Conservation (phyloP, 352 stramenopile species). For the Peronospora belbahrii region DNA sequence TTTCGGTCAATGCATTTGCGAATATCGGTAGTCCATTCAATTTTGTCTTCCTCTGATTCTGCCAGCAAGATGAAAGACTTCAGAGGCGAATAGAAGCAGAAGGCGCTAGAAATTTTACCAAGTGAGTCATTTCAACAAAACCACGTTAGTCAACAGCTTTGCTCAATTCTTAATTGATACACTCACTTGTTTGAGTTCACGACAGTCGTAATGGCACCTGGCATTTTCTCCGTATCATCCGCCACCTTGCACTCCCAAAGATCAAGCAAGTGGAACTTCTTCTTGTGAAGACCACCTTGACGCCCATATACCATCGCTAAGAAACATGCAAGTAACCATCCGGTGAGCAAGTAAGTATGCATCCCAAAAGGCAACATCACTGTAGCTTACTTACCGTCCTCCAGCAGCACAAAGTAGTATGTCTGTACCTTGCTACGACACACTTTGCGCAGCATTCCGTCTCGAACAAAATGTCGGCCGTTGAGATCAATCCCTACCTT, state of each 20-base stretch:
- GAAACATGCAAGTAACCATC: background rate
- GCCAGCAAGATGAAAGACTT: slow-evolving; percentile 84
- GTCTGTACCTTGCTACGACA: slow-evolving; percentile 75
- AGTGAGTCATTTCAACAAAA: slow-evolving; percentile 5
- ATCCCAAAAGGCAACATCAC: background rate
- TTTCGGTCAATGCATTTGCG: slow-evolving; percentile 58
- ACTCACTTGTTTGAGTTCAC: slow-evolving; percentile 63
- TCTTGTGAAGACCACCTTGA: slow-evolving; percentile 57
- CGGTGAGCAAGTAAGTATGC: background rate
- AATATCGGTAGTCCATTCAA: slow-evolving; percentile 51
- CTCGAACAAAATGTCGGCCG: slow-evolving; percentile 58
- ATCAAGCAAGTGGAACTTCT: slow-evolving; percentile 77
- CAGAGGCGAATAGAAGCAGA: slow-evolving; percentile 79
- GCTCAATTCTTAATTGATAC: slow-evolving; percentile 1
- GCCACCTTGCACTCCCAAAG: slow-evolving; percentile 73
- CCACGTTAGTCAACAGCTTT: slow-evolving; percentile 1
- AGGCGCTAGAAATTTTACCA: slow-evolving; percentile 37
- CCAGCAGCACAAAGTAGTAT: slow-evolving; percentile 81
- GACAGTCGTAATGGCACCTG: slow-evolving; percentile 55
- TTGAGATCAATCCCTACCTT: slow-evolving; percentile 65
- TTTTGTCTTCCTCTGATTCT: slow-evolving; percentile 55
- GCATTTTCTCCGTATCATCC: slow-evolving; percentile 59
- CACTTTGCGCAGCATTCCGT: slow-evolving; percentile 80
- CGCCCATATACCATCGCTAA: slow-evolving; percentile 70
- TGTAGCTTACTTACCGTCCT: slow-evolving; percentile 50